Evolutionary conservation across 2,329 filamentous ascomycete species (phyloP), one percentile per base, ranked within the genome.

Genomic region (Fusarium protoensiforme): DNA sequence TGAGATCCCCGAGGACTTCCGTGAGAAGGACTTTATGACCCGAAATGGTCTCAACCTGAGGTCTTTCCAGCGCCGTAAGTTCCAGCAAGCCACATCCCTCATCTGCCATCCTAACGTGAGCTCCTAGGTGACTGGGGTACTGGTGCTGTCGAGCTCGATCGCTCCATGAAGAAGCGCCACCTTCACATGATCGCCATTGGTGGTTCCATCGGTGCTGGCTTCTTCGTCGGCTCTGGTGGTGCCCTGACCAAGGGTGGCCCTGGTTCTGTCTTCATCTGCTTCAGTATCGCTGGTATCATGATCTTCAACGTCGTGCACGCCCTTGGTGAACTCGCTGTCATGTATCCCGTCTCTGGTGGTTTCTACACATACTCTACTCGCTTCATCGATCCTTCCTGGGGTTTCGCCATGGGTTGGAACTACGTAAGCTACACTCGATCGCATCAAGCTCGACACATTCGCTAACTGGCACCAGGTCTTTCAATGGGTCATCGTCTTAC

Each of bases 171-270:
- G 83, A 83, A 84, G 60, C 87, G 89, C 72, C 89, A 91, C 80
- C 81, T 91, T 74, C 87, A 91, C 81, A 90, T 90, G 88, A 90
- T 90, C 80, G 87, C 88, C 76, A 89, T 90, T 65, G 88, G 88
- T 77, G 89, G 88, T 67, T 89, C 88, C 35, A 91, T 91, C 64
- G 89, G 89, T 80, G 89, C 89, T 78, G 89, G 89, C 83, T 89
- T 91, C 83, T 91, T 90, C 79, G 89, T 90, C 77, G 88, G 89
- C 75, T 89, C 88, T 38, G 89, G 89, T 74, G 78, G 81, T 73
- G 88, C 89, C 54, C 81, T 90, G n/a, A 77, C 77, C 70, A 85
- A 82, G 65, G 89, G 88, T 81, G 86, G 85, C 7, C 85, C 86
- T 31, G 85, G 78, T 6, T 82, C 83, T 27, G 74, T 87, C 24